Conservation (phyloP, 306 rosid genomes). For the Trichosanthes truncata region DNA sequence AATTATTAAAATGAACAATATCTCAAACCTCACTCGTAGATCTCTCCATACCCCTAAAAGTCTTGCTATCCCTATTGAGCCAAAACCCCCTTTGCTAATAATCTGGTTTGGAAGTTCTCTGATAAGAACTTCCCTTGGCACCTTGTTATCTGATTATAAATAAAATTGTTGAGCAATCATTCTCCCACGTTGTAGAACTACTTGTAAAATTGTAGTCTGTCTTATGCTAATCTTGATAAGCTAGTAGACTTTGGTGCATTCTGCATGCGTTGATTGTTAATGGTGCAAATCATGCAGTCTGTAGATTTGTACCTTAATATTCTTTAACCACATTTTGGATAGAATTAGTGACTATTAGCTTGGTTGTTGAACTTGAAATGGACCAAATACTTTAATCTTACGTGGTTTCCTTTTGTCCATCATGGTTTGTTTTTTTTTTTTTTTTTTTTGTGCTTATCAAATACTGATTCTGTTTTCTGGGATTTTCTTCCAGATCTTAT, state of each 20-base stretch:
- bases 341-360: neutral
- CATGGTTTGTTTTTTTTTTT: neutral
- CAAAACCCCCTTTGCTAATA: neutral
- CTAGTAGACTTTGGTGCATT: neutral
- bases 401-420: neutral
- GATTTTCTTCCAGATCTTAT: slow-evolving; percentile 46
- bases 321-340: neutral
- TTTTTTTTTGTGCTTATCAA: neutral
- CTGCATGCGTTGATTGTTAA: neutral
- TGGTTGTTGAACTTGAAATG: neutral
- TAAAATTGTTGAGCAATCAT: no score
- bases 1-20: neutral
- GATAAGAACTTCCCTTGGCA: neutral
- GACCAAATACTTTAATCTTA: neutral
- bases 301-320: neutral
- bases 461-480: neutral
- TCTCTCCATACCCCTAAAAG: neutral
- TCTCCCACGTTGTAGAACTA: neutral
- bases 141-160: no score
- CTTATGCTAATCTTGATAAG: neutral
- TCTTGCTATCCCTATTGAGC: neutral
- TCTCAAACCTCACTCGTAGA: neutral
- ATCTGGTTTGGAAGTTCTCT: neutral
- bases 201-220: neutral
- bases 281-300: neutral